A percentile compares a stretch with the other conserved stretches of the same genome.
Evolutionary conservation across 2,329 filamentous ascomycete genomes (phyloP).

Genomic region (Neofusicoccum laricinum): DNA sequence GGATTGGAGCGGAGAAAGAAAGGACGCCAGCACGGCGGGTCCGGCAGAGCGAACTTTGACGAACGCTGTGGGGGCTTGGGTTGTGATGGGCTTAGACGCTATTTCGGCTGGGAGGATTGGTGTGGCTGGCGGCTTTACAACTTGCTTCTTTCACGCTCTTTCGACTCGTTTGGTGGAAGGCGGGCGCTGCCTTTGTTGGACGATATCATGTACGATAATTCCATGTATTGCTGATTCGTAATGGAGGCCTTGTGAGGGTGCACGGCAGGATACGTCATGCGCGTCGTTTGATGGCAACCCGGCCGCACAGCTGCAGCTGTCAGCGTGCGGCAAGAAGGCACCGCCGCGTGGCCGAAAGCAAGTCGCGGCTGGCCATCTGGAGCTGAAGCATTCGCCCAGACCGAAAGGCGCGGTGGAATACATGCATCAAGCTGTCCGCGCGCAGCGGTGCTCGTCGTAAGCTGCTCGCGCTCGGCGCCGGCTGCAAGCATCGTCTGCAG

Average conservation of each 20-base stretch:
- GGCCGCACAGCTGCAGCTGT: too few species aligned
- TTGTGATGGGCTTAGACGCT: background rate
- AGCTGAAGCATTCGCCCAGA: too few species aligned
- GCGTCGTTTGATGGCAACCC: background rate
- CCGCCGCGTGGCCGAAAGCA: too few species aligned
- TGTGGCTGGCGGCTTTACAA: background rate
- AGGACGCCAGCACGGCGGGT: constrained; percentile 15
- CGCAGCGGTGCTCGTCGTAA: too few species aligned
- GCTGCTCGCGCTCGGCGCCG: too few species aligned
- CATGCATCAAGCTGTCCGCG: too few species aligned
- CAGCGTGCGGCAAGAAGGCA: too few species aligned
- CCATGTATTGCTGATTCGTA: constrained; percentile 11
- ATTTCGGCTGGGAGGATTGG: background rate
- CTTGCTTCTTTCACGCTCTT: constrained; percentile 12
- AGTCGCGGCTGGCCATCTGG: too few species aligned
- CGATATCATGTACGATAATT: constrained; percentile 15
- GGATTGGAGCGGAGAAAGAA: background rate
- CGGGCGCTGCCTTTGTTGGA: constrained; percentile 1
- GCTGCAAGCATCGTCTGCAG: too few species aligned
- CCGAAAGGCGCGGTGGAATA: too few species aligned
- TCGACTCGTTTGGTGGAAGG: background rate
- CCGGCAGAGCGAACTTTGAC: constrained; percentile 9
- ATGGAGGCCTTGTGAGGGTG: background rate
- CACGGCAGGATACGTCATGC: background rate
- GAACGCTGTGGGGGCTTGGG: background rate